A percentile compares a stretch with the other conserved stretches of the same genome.
Conservation (phyloP, 1,139 yeast genomes). For the Candida mesenterica region DNA sequence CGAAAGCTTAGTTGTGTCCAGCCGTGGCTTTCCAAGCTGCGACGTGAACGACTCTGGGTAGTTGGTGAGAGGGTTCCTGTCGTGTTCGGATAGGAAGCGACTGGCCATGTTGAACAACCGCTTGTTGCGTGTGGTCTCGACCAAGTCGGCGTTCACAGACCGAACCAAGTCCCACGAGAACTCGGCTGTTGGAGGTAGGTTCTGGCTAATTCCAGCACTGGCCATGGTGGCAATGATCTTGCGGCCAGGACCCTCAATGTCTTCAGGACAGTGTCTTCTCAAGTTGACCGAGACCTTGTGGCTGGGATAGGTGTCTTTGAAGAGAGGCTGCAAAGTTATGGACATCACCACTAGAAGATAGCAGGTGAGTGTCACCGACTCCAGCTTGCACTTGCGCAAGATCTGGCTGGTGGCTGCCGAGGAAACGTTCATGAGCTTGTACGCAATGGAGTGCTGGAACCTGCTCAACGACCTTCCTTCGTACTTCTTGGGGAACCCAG, state of each 20-base stretch:
- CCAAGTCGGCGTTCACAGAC: constrained; percentile 22
- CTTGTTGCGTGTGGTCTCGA: constrained; percentile 4
- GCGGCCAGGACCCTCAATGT: constrained; percentile 18
- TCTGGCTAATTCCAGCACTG: constrained; percentile 31
- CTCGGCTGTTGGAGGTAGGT: constrained; percentile 28
- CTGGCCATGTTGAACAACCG: constrained; percentile 23
- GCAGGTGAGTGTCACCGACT: constrained; percentile 37
- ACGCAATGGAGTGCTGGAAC: constrained; percentile 22
- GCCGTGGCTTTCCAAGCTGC: constrained; percentile 27
- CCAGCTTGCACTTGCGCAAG: constrained; percentile 27
- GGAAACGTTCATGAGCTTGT: constrained; percentile 31
- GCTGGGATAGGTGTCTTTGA: constrained; percentile 16
- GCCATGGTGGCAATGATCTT: constrained; percentile 37
- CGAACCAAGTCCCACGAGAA: constrained; percentile 39
- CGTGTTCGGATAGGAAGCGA: constrained; percentile 18
- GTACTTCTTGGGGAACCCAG: constrained; percentile 27
- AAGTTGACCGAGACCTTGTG: constrained; percentile 35
- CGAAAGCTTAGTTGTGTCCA: constrained; percentile 37
- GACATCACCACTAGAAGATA: constrained; percentile 29
- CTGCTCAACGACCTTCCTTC: constrained; percentile 32
- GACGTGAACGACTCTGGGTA: constrained; percentile 23
- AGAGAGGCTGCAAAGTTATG: constrained; percentile 29
- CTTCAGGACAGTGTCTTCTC: constrained; percentile 26
- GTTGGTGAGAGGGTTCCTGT: constrained; percentile 15
- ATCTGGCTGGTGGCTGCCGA: constrained; percentile 25